Conservation (phyloP, 805 yeast genomes). For the Wickerhamomyces xylosicus region DNA sequence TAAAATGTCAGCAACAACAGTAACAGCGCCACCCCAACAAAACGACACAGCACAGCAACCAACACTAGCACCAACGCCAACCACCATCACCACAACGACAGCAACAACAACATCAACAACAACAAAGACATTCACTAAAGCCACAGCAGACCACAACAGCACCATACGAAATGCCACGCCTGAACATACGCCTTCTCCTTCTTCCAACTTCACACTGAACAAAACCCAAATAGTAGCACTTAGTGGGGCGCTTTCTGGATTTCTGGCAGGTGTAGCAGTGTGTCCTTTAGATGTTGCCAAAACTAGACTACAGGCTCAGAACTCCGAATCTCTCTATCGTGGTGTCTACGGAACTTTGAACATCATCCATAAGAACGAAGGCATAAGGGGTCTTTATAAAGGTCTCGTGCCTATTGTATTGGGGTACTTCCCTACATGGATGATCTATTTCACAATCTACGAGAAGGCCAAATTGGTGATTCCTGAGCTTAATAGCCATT, state of each 20-base stretch:
- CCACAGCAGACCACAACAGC: too few species aligned
- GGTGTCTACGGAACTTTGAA: constrained; percentile 57
- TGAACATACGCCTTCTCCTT: too few species aligned
- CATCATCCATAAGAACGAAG: constrained; percentile 68
- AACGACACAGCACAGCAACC: too few species aligned
- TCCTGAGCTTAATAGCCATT: constrained; percentile 27
- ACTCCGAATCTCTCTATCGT: constrained; percentile 33
- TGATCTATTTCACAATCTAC: constrained; percentile 85
- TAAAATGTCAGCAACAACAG: too few species aligned
- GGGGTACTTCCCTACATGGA: constrained; percentile 97
- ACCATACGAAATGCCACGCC: too few species aligned
- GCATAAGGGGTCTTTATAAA: constrained; percentile 72
- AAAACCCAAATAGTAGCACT: constrained; percentile 59
- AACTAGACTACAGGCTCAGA: constrained; percentile 90
- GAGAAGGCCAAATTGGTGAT: constrained; percentile 60
- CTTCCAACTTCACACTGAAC: constrained; percentile 16
- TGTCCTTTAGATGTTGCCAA: constrained; percentile 96
- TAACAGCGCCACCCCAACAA: too few species aligned
- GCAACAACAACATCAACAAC: too few species aligned
- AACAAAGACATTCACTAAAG: too few species aligned
- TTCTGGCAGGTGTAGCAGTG: constrained; percentile 77
- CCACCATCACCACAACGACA: too few species aligned
- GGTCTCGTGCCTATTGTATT: constrained; percentile 88
- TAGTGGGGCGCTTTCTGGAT: constrained; percentile 92
- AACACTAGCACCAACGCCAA: too few species aligned